Percentiles rank a stretch among this genome's conserved stretches.
phyloP scores from a whole-genome alignment of 257 asterid genomes.

The Paulownia fortunei region DNA sequence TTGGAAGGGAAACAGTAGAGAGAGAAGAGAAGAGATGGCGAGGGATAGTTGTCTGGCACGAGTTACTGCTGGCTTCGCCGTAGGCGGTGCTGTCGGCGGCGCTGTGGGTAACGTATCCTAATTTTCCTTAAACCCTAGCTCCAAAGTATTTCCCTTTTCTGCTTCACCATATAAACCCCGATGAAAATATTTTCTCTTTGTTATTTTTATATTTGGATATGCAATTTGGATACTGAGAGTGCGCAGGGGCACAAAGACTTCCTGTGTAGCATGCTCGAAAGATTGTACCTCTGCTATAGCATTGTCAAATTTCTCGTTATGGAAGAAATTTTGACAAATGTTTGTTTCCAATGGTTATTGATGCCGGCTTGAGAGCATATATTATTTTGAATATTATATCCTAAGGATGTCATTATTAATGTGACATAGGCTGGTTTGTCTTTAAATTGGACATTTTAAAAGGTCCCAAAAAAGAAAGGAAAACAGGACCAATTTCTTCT shows the following conservation, averaged over 20 bases:
- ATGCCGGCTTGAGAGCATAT: not conserved
- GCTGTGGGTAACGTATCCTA: slow-evolving; percentile 63
- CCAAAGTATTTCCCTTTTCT: not conserved
- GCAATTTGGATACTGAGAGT: slow-evolving; percentile 9
- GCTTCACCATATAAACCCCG: not conserved
- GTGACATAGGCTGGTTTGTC: not conserved
- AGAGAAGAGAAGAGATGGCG: slow-evolving; percentile 50
- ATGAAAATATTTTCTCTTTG: not conserved
- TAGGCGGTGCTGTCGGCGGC: slow-evolving; percentile 89
- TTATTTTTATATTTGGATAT: not conserved
- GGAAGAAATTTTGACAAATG: not conserved
- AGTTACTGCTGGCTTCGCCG: slow-evolving; percentile 67
- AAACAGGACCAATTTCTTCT: not conserved
- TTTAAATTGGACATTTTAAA: not conserved
- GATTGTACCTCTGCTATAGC: not conserved
- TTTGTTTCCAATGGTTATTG: not conserved
- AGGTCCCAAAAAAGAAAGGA: not conserved
- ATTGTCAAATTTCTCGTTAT: not conserved
- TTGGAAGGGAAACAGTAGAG: not conserved
- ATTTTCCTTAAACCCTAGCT: slow-evolving; percentile 45
- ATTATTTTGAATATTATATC: slow-evolving; percentile 3
- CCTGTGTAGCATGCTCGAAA: slow-evolving; percentile 2
- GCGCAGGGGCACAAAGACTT: not conserved
- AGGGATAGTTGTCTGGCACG: slow-evolving; percentile 79
- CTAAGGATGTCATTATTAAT: slow-evolving; percentile 11